phyloP scores from a whole-genome alignment of 78 protist genomes.

The Dictyostelium brefeldianum region DNA sequence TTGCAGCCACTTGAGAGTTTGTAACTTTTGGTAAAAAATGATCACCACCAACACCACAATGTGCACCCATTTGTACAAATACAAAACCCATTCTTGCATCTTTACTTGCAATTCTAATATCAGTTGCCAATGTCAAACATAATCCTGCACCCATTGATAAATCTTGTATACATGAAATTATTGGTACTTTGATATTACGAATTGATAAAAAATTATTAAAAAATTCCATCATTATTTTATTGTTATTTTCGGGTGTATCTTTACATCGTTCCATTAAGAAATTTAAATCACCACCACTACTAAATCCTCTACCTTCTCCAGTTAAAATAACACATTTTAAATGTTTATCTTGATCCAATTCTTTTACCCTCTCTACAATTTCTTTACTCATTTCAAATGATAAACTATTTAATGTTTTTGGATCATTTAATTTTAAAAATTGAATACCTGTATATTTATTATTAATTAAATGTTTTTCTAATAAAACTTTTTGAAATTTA shows the following conservation, averaged over 20 bases:
- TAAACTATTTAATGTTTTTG: slow-evolving; percentile 62
- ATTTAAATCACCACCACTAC: slow-evolving; percentile 82
- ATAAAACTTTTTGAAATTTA: no score
- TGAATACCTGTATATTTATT: slow-evolving; percentile 17
- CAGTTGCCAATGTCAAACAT: no score
- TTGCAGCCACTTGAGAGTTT: no score
- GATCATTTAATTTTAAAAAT: slow-evolving; percentile 46
- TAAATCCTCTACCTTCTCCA: slow-evolving; percentile 75
- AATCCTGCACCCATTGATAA: no score
- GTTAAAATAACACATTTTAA: slow-evolving; percentile 67
- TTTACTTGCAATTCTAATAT: no score
- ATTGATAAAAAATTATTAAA: slow-evolving; percentile 55
- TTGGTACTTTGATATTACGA: slow-evolving; percentile 23
- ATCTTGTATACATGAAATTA: no score
- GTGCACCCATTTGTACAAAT: no score
- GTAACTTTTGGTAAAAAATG: not conserved
- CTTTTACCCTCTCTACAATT: not conserved
- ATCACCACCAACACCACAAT: no score
- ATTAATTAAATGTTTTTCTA: slow-evolving; percentile 46
- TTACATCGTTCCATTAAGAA: slow-evolving; percentile 54
- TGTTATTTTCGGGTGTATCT: slow-evolving; percentile 55
- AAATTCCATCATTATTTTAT: slow-evolving; percentile 64
- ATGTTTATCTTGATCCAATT: not conserved
- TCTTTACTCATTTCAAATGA: slow-evolving; percentile 40
- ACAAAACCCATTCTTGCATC: no score